A percentile compares a stretch with the other conserved stretches of the same genome.
phyloP scores from a whole-genome alignment of 495 filamentous ascomycete species.

The Talaromyces proteolyticus region DNA sequence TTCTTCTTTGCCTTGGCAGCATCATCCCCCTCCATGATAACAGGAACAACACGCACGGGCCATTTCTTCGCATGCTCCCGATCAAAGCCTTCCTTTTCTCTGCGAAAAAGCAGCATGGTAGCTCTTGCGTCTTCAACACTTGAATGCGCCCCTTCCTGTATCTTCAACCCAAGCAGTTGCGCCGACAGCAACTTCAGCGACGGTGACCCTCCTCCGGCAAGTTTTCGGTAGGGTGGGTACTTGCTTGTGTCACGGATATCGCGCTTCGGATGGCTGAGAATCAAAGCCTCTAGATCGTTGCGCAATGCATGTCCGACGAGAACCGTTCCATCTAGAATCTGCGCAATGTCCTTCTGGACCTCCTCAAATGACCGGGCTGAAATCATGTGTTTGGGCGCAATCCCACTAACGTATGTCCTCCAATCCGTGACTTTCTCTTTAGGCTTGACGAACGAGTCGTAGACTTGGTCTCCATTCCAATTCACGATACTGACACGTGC shows the following conservation, averaged over 20 bases:
- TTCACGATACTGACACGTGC: slow-evolving; percentile 86
- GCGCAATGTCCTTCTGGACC: slow-evolving; percentile 66
- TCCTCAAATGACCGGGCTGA: slow-evolving; percentile 62
- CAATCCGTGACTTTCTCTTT: slow-evolving; percentile 78
- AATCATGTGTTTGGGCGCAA: slow-evolving; percentile 64
- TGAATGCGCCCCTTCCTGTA: slow-evolving; percentile 69
- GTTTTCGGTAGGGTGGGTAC: slow-evolving; percentile 64
- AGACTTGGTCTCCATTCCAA: slow-evolving; percentile 82
- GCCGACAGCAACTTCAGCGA: slow-evolving; percentile 67
- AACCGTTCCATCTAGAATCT: slow-evolving; percentile 66
- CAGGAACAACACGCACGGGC: slow-evolving; percentile 39
- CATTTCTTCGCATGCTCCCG: slow-evolving; percentile 62
- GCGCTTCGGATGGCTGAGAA: slow-evolving; percentile 67
- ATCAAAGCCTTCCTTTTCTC: slow-evolving; percentile 79
- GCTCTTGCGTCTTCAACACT: slow-evolving; percentile 86
- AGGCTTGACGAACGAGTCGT: slow-evolving; percentile 84
- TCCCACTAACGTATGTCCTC: slow-evolving; percentile 78
- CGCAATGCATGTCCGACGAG: slow-evolving; percentile 87
- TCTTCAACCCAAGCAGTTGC: slow-evolving; percentile 74
- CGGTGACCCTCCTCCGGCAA: slow-evolving; percentile 73
- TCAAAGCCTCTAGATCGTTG: slow-evolving; percentile 74
- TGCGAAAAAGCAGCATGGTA: slow-evolving; percentile 79
- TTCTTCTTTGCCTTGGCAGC: slow-evolving; percentile 44
- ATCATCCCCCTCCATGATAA: slow-evolving; percentile 29
- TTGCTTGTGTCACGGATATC: slow-evolving; percentile 82